phyloP scores from a whole-genome alignment of 352 stramenopile species.

The Phytophthora pistaciae region DNA sequence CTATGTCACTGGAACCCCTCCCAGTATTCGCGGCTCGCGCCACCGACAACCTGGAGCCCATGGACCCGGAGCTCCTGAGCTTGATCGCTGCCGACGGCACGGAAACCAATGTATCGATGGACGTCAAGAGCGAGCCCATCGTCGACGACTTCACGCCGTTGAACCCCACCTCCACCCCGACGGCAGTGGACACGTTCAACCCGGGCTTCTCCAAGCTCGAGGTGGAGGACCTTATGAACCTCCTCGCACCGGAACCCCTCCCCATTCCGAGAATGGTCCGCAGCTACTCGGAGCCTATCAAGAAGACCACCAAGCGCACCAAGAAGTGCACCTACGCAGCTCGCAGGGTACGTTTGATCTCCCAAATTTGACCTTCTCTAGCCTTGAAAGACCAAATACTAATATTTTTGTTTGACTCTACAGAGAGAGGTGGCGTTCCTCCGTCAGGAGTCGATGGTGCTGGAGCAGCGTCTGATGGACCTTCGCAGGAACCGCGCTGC shows the following conservation, averaged over 20 bases:
- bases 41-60: conserved; percentile 38
- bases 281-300: conserved; percentile 32
- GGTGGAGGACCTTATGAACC: conserved; percentile 49
- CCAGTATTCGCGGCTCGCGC: conserved; percentile 36
- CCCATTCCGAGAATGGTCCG: conserved; percentile 32
- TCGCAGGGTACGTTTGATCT: conserved; percentile 45
- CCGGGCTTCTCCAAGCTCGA: conserved; percentile 45
- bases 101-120: conserved; percentile 18
- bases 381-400: background rate
- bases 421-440: conserved; percentile 59
- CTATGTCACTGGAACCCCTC: conserved; percentile 45
- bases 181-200: conserved; percentile 43
- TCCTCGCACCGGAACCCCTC: conserved; percentile 34
- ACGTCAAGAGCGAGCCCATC: conserved; percentile 19
- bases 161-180: conserved; percentile 45
- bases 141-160: conserved; percentile 43
- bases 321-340: conserved; percentile 76
- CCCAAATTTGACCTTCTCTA: background rate
- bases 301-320: conserved; percentile 45
- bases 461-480: conserved; percentile 46
- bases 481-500: conserved; percentile 31
- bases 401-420: conserved; percentile 16
- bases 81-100: conserved; percentile 41
- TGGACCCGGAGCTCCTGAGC: conserved; percentile 44
- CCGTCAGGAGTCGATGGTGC: conserved; percentile 38